Conservation (phyloP, 352 stramenopile species). For the Globisporangium perplexum region DNA sequence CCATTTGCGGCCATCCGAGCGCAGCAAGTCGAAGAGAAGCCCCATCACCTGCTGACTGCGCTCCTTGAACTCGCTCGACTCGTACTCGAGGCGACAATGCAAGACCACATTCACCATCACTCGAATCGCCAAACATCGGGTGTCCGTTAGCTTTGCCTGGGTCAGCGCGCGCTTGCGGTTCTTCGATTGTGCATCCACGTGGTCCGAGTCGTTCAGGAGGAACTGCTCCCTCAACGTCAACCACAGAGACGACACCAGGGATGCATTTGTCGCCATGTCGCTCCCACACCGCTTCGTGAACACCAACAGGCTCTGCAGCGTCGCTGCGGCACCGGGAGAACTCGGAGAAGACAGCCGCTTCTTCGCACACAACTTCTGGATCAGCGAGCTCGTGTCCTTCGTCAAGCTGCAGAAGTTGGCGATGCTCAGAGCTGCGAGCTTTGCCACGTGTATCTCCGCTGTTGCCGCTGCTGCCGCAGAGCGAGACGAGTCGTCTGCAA, state of each 20-base stretch:
- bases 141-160: conserved; percentile 27
- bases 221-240: conserved; percentile 38
- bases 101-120: conserved; percentile 57
- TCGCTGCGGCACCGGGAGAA: conserved; percentile 19
- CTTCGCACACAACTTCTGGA: conserved; percentile 49
- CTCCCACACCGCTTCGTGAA: conserved; percentile 51
- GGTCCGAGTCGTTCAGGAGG: conserved; percentile 12
- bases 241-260: conserved; percentile 37
- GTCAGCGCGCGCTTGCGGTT: conserved; percentile 18
- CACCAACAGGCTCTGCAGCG: conserved; percentile 55
- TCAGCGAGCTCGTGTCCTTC: conserved; percentile 28
- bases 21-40: conserved; percentile 57
- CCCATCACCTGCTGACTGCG: conserved; percentile 34
- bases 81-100: conserved; percentile 20
- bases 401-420: conserved; percentile 37
- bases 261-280: conserved; percentile 16
- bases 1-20: conserved; percentile 48
- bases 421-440: conserved; percentile 44
- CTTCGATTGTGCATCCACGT: neutral
- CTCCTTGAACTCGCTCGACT: conserved; percentile 11
- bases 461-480: conserved; percentile 18
- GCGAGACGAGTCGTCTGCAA: conserved; percentile 17
- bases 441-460: conserved; percentile 35
- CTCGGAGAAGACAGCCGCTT: conserved; percentile 27
- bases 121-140: conserved; percentile 55